Base-by-base conservation (phyloP, 108 stramenopile genomes). In the Nannochloropsis salina region DNA sequence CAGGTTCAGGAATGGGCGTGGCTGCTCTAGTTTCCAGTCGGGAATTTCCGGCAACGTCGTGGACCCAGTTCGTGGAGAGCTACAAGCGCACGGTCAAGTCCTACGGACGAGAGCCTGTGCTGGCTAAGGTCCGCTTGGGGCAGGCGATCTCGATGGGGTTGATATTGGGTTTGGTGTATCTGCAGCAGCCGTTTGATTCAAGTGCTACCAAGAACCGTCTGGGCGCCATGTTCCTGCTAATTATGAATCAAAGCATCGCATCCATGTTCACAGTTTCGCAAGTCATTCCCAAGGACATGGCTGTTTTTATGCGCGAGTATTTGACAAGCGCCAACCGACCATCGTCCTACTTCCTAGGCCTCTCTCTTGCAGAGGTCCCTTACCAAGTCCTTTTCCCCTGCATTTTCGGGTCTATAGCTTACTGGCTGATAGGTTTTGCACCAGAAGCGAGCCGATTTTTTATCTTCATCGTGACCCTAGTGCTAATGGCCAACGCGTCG, bases 371-470 rank as follows among this genome's bases (percentile, higher is more conserved):
- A 74, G 88, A 89, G 41, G 61, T 89, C 18, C 88, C 88, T 1
- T 83, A 85, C 6, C 88, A 89, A 45, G 43, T 89, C 21, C 22
- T 83, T 8, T 89, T 89, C 80, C 88, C 88, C 9, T 42, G 82
- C 6, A 4, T 89, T 0, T 85, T 80, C 44, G 43, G 82, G 9
- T 61, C 84, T 21, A 89, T 89, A 83, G 44, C 84, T 18, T 85
- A 82, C 83, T 85, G 82, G 43, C 44, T 89, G 41, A 82, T 85
- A 44, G 88, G 85, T 6, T 83, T 89, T 6, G 82, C 83, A 9
- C 8, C 85, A 42, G 44, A 45, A 4, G 88, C 85, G 41, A 42
- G 42, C n/a, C 61, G 84, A 2, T 85, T 89, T 51, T 42, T 89
- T 12, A 61, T 89, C 9, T 89, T 89, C 85, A 82, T 85, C 22